phyloP scores from a whole-genome alignment of 75 land plant genomes.

The Pinus taeda region DNA sequence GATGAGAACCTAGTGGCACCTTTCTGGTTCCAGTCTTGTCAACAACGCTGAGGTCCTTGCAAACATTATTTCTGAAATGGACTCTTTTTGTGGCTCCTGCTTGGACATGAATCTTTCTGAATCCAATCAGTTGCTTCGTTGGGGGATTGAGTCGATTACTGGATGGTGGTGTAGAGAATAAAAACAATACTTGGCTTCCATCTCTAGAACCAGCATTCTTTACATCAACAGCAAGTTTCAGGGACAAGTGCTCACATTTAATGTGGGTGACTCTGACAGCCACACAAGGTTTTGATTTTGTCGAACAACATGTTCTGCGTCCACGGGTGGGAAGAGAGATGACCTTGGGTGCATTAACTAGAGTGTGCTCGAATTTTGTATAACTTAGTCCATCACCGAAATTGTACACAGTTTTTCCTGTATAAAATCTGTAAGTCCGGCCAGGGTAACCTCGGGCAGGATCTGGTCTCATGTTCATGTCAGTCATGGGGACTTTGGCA shows the following conservation, averaged over 20 bases:
- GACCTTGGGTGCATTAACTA: not conserved
- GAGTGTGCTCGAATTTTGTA: constrained; percentile 37
- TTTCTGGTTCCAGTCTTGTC: constrained; percentile 56
- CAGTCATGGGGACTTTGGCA: constrained; percentile 74
- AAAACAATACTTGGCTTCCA: constrained; percentile 61
- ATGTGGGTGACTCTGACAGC: not conserved
- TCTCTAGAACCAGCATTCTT: constrained; percentile 30
- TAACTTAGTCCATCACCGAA: constrained; percentile 96
- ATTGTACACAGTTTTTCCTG: constrained; percentile 49
- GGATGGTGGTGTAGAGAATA: constrained; percentile 47
- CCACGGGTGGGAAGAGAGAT: not conserved
- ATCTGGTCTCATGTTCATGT: constrained; percentile 93
- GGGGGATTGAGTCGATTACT: constrained; percentile 22
- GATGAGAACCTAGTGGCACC: constrained; percentile 53
- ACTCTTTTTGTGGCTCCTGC: constrained; percentile 24
- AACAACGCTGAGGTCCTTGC: constrained; percentile 63
- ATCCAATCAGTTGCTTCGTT: constrained; percentile 55
- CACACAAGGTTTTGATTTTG: too few relatives aligned
- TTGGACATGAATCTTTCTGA: constrained; percentile 44
- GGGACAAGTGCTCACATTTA: constrained; percentile 23
- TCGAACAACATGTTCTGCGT: too few relatives aligned
- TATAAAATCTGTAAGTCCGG: constrained; percentile 90
- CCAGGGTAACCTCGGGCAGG: constrained; percentile 83
- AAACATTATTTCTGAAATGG: constrained; percentile 48
- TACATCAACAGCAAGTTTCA: constrained; percentile 47